Conservation (phyloP, 164 flowering plant genomes). For the Piper betle region DNA sequence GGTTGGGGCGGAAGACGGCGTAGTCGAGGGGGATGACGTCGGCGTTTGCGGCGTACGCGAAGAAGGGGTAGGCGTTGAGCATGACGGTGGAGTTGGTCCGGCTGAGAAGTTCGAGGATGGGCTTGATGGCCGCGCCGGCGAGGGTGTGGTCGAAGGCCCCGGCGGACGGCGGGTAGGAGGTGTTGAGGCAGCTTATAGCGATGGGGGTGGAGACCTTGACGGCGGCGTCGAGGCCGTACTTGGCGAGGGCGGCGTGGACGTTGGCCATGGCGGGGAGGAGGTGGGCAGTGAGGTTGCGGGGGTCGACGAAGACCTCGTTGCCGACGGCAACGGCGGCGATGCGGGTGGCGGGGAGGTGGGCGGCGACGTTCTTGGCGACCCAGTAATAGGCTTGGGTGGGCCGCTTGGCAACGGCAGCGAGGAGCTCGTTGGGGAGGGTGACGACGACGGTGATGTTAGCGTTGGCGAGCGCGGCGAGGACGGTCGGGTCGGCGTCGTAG, state of each 20-base stretch:
- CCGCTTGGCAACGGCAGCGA: constrained; percentile 38
- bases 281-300: constrained; percentile 41
- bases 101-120: constrained; percentile 53
- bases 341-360: constrained; percentile 46
- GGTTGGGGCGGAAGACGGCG: constrained; percentile 46
- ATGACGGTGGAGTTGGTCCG: constrained; percentile 56
- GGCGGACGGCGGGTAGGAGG: constrained; percentile 74
- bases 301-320: constrained; percentile 80
- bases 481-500: constrained; percentile 66
- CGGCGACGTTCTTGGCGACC: constrained; percentile 46
- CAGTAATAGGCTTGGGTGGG: constrained; percentile 50
- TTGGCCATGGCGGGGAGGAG: constrained; percentile 78
- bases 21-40: constrained; percentile 63
- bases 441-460: constrained; percentile 62
- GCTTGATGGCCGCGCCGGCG: constrained; percentile 50
- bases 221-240: constrained; percentile 19
- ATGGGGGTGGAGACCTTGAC: constrained; percentile 75
- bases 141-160: constrained; percentile 56
- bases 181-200: constrained; percentile 54
- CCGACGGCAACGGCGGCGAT: constrained; percentile 81
- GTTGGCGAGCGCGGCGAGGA: constrained; percentile 56
- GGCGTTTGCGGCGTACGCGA: constrained; percentile 62
- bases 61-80: constrained; percentile 88
- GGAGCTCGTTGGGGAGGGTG: constrained; percentile 34
- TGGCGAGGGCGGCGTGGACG: constrained; percentile 40